These are phyloP conservation scores for Naganishia sp. DNA, from an alignment of 1,284 basidiomycete species.

Conservation along the genomic window DNA sequence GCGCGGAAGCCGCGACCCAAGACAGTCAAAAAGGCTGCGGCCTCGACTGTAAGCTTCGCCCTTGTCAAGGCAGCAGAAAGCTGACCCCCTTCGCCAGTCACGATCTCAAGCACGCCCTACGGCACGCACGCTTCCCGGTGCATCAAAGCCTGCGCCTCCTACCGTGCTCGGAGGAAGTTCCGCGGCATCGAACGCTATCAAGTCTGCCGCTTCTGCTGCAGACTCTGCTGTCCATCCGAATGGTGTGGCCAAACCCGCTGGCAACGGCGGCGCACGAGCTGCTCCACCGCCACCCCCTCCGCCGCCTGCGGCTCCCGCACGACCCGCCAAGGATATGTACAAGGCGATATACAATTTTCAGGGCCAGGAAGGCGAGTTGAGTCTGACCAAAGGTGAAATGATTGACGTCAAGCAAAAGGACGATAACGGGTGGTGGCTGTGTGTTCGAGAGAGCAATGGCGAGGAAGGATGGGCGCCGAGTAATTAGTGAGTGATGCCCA, in stretches of 20 bases:
- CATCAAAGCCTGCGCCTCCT: slow-evolving; percentile 52
- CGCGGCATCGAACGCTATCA: slow-evolving; percentile 41
- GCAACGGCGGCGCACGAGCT: slow-evolving; percentile 47
- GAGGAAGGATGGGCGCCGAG: slow-evolving; percentile 92
- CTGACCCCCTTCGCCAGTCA: slow-evolving; percentile 28
- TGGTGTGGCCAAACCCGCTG: slow-evolving; percentile 42
- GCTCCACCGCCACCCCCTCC: slow-evolving; percentile 60
- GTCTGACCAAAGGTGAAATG: slow-evolving; percentile 82
- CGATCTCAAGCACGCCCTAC: slow-evolving; percentile 47
- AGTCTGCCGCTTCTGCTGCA: slow-evolving; percentile 43
- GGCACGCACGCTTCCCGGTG: slow-evolving; percentile 49
- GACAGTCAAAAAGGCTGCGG: slow-evolving; percentile 48
- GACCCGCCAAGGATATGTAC: slow-evolving; percentile 73
- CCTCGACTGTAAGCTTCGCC: slow-evolving; percentile 55
- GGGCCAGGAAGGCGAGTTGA: slow-evolving; percentile 89
- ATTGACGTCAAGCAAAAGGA: slow-evolving; percentile 94
- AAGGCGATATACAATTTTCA: slow-evolving; percentile 85
- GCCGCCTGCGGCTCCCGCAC: slow-evolving; percentile 59
- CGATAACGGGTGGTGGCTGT: slow-evolving; percentile 94
- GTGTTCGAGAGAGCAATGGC: slow-evolving; percentile 69
- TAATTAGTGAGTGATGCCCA: slow-evolving; percentile 65
- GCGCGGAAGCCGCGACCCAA: slow-evolving; percentile 69
- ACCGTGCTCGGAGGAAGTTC: slow-evolving; percentile 40
- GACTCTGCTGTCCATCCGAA: slow-evolving; percentile 39
- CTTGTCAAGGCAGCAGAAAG: neutral